These are phyloP conservation scores for Fraxinus latifolia DNA, from an alignment of 305 asterid species.

Conservation along the genomic window DNA sequence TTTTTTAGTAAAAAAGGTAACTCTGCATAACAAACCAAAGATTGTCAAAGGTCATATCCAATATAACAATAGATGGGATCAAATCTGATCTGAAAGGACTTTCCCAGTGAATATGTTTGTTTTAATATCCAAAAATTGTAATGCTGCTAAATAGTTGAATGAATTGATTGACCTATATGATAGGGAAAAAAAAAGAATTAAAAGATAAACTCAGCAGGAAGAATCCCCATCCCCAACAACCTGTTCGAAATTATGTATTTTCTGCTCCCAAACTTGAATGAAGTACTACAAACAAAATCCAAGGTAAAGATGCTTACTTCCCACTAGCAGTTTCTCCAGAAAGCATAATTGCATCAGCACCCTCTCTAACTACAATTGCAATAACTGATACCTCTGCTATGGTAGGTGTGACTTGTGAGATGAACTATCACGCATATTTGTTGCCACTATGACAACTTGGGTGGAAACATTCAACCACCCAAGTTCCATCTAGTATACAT, in stretches of 20 bases:
- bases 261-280: not conserved
- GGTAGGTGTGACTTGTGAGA: conserved; percentile 93
- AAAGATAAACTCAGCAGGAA: not conserved
- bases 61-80: not conserved
- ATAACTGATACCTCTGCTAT: conserved; percentile 96
- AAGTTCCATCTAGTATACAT: not conserved
- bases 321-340: conserved; percentile 99
- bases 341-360: conserved; percentile 96
- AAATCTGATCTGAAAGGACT: not conserved
- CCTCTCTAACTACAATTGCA: conserved; percentile 88
- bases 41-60: not conserved
- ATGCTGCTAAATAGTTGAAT: not conserved
- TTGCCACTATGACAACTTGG: conserved; percentile 89
- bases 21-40: not conserved
- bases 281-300: conserved; percentile 1
- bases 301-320: conserved; percentile 51
- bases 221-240: not conserved
- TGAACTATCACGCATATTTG: conserved; percentile 97
- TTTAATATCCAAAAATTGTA: not conserved
- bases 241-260: not conserved
- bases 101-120: not conserved
- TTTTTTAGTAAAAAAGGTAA: not conserved
- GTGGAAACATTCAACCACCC: not conserved
- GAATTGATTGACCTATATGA: not conserved
- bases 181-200: not conserved